Conservation (phyloP, 2,329 filamentous ascomycete species). For the Botryotinia calthae region DNA sequence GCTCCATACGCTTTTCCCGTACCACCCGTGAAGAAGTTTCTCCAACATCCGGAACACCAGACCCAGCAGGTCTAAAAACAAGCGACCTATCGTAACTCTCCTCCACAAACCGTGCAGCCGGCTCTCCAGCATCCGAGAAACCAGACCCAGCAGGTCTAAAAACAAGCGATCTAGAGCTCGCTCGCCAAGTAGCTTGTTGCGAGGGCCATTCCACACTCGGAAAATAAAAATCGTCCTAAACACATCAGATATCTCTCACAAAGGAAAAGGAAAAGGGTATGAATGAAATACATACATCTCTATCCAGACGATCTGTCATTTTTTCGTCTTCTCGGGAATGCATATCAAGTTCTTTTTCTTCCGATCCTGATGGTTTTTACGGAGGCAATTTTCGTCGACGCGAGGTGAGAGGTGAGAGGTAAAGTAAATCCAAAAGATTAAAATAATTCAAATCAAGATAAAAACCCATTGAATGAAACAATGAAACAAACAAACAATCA, state of each 20-base stretch:
- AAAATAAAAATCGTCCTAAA: neutral
- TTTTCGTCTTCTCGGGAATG: neutral
- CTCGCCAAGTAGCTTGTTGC: neutral
- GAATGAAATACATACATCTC: neutral
- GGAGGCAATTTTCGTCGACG: neutral
- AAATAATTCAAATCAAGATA: too few relatives aligned
- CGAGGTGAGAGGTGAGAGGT: too few relatives aligned
- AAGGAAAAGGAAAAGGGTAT: too few relatives aligned
- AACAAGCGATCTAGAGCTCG: neutral
- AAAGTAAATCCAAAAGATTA: neutral
- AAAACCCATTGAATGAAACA: neutral
- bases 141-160: neutral
- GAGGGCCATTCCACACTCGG: neutral
- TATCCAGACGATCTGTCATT: neutral
- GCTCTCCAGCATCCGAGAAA: neutral
- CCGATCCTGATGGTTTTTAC: neutral
- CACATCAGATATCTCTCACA: neutral
- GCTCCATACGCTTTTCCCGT: fast-evolving
- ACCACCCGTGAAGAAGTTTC: too few relatives aligned
- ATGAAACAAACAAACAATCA: neutral
- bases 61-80: too few relatives aligned
- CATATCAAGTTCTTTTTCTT: neutral
- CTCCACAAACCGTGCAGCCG: neutral
- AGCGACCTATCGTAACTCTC: neutral
- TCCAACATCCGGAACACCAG: fast-evolving